These are phyloP conservation scores for Mollisiaceae sp. DNA, from an alignment of 2,329 filamentous ascomycete species.

Conservation along the genomic window DNA sequence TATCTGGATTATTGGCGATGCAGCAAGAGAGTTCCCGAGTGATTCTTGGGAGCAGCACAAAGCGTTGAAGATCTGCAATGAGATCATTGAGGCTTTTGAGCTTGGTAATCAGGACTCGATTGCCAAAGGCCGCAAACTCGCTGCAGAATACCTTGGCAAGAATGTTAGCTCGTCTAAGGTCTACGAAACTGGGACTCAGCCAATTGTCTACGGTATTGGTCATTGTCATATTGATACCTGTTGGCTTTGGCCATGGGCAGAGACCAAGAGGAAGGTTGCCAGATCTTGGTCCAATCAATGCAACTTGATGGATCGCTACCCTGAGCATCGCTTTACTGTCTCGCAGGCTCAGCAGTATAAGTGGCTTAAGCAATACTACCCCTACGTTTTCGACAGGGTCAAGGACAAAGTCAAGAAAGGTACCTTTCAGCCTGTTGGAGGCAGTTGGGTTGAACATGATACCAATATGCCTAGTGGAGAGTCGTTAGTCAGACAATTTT, in stretches of 20 bases:
- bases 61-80: conserved; percentile 81
- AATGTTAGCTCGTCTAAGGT: conserved; percentile 83
- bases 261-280: conserved; percentile 95
- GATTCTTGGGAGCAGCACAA: conserved; percentile 90
- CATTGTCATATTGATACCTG: conserved; percentile 98
- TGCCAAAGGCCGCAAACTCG: conserved; percentile 79
- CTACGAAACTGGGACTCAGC: conserved; percentile 75
- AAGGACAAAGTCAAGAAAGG: conserved; percentile 90
- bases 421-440: conserved; percentile 91
- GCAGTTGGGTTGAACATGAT: conserved; percentile 98
- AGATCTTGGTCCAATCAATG: conserved; percentile 98
- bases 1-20: conserved; percentile 95
- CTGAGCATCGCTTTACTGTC: conserved; percentile 89
- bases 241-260: conserved; percentile 98
- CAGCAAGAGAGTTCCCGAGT: conserved; percentile 85
- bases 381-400: conserved; percentile 86
- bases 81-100: conserved; percentile 90
- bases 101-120: conserved; percentile 80
- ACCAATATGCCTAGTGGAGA: conserved; percentile 97
- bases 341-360: conserved; percentile 98
- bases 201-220: conserved; percentile 86
- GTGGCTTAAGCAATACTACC: conserved; percentile 92
- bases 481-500: conserved; percentile 89
- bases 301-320: conserved; percentile 92
- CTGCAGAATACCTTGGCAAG: conserved; percentile 79